Base-by-base conservation (phyloP, 2,329 filamentous ascomycete species). In the Sporothrix curviconia region DNA sequence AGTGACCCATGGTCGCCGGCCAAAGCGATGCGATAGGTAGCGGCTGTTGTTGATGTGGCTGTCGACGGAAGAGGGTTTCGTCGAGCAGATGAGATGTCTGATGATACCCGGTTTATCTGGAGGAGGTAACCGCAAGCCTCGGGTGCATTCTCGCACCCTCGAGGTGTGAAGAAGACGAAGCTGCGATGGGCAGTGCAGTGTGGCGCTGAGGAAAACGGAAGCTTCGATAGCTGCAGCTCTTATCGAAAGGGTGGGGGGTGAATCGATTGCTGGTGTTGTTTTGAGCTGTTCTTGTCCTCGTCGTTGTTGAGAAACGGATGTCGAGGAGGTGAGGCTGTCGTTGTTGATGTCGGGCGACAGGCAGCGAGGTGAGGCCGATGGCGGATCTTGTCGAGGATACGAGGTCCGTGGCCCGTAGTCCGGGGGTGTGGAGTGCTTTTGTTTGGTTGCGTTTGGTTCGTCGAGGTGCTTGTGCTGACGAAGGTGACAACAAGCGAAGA, bases 401-500 rank as follows among this genome's bases (percentile, higher is more conserved):
- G 50, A 40, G 15, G 46, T 24, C n/a, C 11, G 36, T 42, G 22
- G 19, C 22, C 30, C 50, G n/a, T 53, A 37, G 30, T 52, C 24
- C 24, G 34, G 15, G 40, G 36, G 9, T 37, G 49, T 52, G 49
- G 49, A 40, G 34, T 46, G 9, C 32, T 28, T 39, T 25, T 39
- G 19, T 28, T 24, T 39, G 19, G 22, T 22, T 17, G 34, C 17
- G 30, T 22, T 36, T 19, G 14, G 12, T 28, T 28, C n/a, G 24
- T 32, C 50, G 24, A 42, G 11, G 8, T 42, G 39, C 22, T 24
- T 5, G 51, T 28, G 51, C 51, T 54, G 47, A 51, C 55, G 49
- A 46, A 50, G 37, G 55, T 57, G 47, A 53, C 47, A 47, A 52
- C 47, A 52, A 32, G 39, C 43, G 32, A 14, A 53, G 34, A 28